These are phyloP conservation scores for Carex cristatella DNA, from an alignment of 176 grass and related monocot species.

Conservation along the genomic window DNA sequence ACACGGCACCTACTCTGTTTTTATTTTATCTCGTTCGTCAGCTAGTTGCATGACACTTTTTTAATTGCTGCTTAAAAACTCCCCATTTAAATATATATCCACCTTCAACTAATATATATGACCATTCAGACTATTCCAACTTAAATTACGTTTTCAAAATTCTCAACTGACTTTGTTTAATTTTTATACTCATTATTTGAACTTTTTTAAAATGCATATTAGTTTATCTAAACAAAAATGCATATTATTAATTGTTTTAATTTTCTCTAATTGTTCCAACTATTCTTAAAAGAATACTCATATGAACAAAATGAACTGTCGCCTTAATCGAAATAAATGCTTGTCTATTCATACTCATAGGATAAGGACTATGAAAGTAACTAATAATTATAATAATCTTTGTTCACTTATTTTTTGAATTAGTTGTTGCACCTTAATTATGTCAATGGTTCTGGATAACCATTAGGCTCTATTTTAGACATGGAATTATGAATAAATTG, in stretches of 20 bases:
- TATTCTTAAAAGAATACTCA: background rate
- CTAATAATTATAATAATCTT: too few relatives aligned
- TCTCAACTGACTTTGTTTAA: background rate
- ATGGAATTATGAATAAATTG: background rate
- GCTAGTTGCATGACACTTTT: background rate
- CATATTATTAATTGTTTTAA: background rate
- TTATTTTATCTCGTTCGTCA: background rate
- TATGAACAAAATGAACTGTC: background rate
- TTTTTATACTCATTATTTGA: background rate
- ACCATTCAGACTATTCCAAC: background rate
- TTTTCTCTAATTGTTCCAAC: background rate
- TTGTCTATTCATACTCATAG: background rate
- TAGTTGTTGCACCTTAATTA: background rate
- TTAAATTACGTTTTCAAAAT: background rate
- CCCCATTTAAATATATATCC: background rate
- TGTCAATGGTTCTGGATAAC: background rate
- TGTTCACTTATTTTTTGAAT: background rate
- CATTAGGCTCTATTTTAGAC: background rate
- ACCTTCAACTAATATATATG: background rate
- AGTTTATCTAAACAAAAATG: background rate
- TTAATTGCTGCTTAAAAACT: background rate
- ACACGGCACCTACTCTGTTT: background rate
- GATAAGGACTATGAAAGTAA: too few relatives aligned
- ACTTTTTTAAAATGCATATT: background rate
- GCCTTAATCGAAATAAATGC: background rate